These are phyloP conservation scores for Cryptococcus jaspeensis DNA, from an alignment of 1,284 basidiomycete genomes.

Conservation along the genomic window DNA sequence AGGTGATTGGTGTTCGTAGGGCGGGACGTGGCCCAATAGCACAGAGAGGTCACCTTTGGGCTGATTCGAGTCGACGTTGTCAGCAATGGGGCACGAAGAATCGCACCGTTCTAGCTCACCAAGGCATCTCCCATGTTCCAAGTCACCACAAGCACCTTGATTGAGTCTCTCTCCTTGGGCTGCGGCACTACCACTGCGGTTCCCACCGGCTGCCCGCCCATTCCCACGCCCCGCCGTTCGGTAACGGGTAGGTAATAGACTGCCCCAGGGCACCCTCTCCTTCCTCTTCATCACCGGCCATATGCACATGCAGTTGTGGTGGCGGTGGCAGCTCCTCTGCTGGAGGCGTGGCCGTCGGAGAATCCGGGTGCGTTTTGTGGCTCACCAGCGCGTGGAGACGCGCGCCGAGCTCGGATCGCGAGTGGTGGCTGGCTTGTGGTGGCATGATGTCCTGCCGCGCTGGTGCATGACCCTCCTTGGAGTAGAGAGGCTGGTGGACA, in stretches of 20 bases:
- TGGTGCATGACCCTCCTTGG: too few relatives aligned
- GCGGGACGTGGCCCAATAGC: conserved; percentile 53
- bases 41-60: conserved; percentile 55
- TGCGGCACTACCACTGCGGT: conserved; percentile 5
- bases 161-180: conserved; percentile 38
- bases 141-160: conserved; percentile 55
- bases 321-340: too few relatives aligned
- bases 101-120: conserved; percentile 30
- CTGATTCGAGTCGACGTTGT: conserved; percentile 14
- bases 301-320: background rate
- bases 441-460: too few relatives aligned
- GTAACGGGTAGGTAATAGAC: background rate
- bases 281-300: background rate
- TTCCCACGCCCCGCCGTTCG: background rate
- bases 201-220: background rate
- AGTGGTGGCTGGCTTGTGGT: too few relatives aligned
- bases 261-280: background rate
- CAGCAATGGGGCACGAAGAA: conserved; percentile 1
- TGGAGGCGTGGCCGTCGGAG: too few relatives aligned
- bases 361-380: too few relatives aligned
- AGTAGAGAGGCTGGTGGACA: too few relatives aligned
- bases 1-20: conserved; percentile 39
- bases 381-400: too few relatives aligned
- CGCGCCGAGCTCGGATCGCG: too few relatives aligned
- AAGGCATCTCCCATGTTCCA: conserved; percentile 57